A percentile compares a stretch with the other conserved stretches of the same genome.
Conservation (phyloP, 1,139 yeast genomes). For the Zygosaccharomyces pseudobailii region DNA sequence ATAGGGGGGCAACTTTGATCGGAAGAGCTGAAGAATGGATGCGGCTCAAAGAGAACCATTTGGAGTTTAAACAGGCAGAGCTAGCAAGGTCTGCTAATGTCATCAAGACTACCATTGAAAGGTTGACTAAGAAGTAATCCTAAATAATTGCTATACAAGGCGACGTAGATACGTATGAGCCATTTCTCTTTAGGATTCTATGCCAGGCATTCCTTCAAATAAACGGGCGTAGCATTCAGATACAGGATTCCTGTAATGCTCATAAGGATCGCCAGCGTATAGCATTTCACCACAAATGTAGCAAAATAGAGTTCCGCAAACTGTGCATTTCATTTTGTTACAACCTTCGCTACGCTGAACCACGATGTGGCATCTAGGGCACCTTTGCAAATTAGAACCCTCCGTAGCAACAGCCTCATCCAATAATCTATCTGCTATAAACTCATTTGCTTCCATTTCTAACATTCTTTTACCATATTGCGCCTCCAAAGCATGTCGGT, state of each 20-base stretch:
- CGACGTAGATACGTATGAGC: neutral
- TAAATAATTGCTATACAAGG: neutral
- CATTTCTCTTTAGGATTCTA: constrained; percentile 4
- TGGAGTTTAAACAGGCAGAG: constrained; percentile 22
- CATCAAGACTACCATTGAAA: constrained; percentile 27
- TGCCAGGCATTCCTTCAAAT: constrained; percentile 53
- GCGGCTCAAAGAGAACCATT: constrained; percentile 23
- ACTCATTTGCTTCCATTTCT: constrained; percentile 42
- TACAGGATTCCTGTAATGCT: constrained; percentile 44
- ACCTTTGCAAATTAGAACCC: constrained; percentile 41
- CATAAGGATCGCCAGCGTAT: constrained; percentile 44
- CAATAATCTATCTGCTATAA: constrained; percentile 46
- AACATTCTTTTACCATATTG: constrained; percentile 49
- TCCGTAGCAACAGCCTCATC: constrained; percentile 42
- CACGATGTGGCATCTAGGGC: constrained; percentile 53
- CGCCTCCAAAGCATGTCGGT: constrained; percentile 40
- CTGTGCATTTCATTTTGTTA: constrained; percentile 58
- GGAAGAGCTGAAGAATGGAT: constrained; percentile 30
- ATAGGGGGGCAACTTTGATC: constrained; percentile 27
- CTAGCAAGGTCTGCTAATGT: constrained; percentile 27
- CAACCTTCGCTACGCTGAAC: constrained; percentile 65
- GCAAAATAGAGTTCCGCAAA: constrained; percentile 51
- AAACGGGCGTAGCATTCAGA: constrained; percentile 49
- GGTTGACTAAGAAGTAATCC: constrained; percentile 14
- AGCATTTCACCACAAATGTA: constrained; percentile 50